Evolutionary conservation across 768 basidiomycete species (phyloP).

Genomic region (Boletus reticuloceps): DNA sequence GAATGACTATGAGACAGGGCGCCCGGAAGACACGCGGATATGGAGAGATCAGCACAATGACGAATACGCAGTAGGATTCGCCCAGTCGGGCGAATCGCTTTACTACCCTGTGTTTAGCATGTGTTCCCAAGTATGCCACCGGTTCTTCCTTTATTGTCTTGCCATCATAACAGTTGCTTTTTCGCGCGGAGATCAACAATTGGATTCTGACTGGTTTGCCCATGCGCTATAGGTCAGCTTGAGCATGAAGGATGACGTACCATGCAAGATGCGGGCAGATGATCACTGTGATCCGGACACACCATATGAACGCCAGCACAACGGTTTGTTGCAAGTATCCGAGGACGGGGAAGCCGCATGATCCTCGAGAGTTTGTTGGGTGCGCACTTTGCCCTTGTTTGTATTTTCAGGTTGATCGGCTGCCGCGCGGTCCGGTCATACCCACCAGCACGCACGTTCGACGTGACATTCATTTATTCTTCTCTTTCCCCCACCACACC

Average conservation of each 20-base stretch:
- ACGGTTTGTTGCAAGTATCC: not conserved
- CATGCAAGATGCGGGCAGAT: not conserved
- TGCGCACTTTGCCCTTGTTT: not conserved
- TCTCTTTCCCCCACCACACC: conserved; percentile 8
- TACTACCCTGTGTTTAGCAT: not conserved
- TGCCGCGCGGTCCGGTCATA: conserved; percentile 8
- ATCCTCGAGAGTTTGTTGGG: conserved; percentile 16
- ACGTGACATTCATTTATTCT: not conserved
- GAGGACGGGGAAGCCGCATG: not conserved
- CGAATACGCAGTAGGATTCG: conserved; percentile 5
- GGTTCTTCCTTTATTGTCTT: not conserved
- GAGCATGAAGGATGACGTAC: conserved; percentile 11
- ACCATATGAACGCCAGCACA: conserved; percentile 5
- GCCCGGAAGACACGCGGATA: not conserved
- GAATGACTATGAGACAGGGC: not conserved
- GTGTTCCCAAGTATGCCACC: not conserved
- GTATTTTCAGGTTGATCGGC: conserved; percentile 14
- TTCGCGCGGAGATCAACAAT: not conserved
- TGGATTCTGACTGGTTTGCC: not conserved
- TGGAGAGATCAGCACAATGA: conserved; percentile 1
- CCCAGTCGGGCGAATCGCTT: conserved; percentile 11
- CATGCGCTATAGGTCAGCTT: not conserved
- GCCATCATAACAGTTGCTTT: not conserved
- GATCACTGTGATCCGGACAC: conserved; percentile 6
- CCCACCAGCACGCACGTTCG: conserved; percentile 8